Evolutionary conservation across 2,329 filamentous ascomycete species (phyloP).

Genomic region (Ceratocystis ficicola): DNA sequence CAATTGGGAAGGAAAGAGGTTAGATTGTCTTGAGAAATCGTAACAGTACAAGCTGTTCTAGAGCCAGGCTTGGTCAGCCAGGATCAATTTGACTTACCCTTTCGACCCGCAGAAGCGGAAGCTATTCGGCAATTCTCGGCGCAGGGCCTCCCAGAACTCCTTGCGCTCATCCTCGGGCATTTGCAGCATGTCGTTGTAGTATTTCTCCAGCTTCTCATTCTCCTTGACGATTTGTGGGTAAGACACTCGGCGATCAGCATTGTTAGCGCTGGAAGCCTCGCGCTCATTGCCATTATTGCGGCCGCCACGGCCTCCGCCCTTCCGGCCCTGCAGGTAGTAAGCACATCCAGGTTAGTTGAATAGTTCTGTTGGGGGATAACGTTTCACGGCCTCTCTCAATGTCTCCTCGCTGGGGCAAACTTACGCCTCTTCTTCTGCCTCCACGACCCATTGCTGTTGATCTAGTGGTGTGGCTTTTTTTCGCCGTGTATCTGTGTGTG

Average conservation of each 20-base stretch:
- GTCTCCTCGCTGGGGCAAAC: neutral
- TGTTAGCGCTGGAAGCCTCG: conserved; percentile 10
- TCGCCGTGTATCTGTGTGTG: too few relatives aligned
- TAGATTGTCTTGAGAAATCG: neutral
- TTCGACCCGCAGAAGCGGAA: conserved; percentile 96
- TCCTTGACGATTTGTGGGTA: conserved; percentile 46
- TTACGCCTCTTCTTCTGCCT: conserved; percentile 22
- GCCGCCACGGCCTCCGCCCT: conserved; percentile 21
- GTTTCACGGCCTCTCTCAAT: too few relatives aligned
- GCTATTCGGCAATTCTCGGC: conserved; percentile 83
- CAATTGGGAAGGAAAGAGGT: conserved; percentile 5
- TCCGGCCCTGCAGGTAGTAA: conserved; percentile 16
- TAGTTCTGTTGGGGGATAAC: too few relatives aligned
- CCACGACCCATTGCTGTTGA: conserved; percentile 19
- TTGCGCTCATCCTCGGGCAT: conserved; percentile 66
- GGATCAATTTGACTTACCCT: conserved; percentile 43
- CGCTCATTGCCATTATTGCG: conserved; percentile 16
- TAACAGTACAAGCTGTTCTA: too few relatives aligned
- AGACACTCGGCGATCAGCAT: conserved; percentile 17
- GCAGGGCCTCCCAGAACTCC: conserved; percentile 73
- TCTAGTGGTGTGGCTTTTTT: neutral
- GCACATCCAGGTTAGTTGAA: neutral
- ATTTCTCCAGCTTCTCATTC: conserved; percentile 75
- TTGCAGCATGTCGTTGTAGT: conserved; percentile 68
- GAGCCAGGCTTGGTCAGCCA: too few relatives aligned